Conservation (phyloP, 176 grass and related monocot genomes). For the Aechmea fasciata region DNA sequence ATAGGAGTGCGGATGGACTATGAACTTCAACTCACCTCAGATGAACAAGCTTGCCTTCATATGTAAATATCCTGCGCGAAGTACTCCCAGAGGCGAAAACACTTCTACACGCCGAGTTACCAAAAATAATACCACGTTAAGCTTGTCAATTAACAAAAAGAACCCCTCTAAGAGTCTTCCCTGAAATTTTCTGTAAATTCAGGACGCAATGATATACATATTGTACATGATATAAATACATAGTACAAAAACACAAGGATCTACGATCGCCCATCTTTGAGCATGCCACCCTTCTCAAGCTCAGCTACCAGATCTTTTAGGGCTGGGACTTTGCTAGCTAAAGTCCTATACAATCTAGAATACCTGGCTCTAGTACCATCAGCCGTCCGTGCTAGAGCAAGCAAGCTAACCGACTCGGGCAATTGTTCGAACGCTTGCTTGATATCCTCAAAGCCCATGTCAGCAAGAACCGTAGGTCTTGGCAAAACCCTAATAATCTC, state of each 20-base stretch:
- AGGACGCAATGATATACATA: background rate
- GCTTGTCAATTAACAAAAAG: too few relatives aligned
- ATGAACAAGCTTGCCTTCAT: too few relatives aligned
- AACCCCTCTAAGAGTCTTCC: too few relatives aligned
- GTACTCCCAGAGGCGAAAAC: too few relatives aligned
- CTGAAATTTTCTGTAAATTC: too few relatives aligned
- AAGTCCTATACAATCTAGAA: slow-evolving; percentile 93
- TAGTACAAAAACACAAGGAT: slow-evolving; percentile 26
- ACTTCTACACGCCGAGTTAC: too few relatives aligned
- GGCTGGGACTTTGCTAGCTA: slow-evolving; percentile 86
- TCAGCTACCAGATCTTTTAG: slow-evolving; percentile 79
- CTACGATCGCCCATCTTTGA: slow-evolving; percentile 83
- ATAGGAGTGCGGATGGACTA: too few relatives aligned
- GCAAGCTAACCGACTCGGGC: slow-evolving; percentile 89
- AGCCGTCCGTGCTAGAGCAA: slow-evolving; percentile 81
- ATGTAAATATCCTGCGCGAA: too few relatives aligned
- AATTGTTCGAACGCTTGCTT: slow-evolving; percentile 66
- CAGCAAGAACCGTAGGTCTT: slow-evolving; percentile 63
- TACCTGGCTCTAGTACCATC: slow-evolving; percentile 96
- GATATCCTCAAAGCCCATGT: slow-evolving; percentile 84
- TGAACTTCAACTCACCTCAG: too few relatives aligned
- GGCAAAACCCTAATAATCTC: slow-evolving; percentile 85
- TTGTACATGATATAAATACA: slow-evolving; percentile 35
- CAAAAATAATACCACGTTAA: too few relatives aligned
- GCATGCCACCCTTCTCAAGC: slow-evolving; percentile 70